Evolutionary conservation across 192 early-diverging fungal genomes (phyloP).

Genomic region (Coemansia sp.): DNA sequence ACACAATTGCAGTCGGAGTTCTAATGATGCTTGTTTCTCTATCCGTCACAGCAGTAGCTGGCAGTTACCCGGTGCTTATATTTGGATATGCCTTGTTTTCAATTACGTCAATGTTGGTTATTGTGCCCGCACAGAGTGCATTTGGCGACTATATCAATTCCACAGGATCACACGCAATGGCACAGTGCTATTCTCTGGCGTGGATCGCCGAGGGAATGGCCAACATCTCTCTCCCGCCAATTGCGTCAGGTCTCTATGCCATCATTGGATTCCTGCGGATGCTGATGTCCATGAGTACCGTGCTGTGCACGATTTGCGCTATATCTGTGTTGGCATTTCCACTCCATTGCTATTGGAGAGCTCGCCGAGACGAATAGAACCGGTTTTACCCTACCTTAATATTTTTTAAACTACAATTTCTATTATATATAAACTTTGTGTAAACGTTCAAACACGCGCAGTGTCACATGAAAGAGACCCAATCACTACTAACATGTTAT

Average conservation of each 20-base stretch:
- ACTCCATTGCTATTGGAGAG: conserved; percentile 6
- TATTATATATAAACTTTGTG: background rate
- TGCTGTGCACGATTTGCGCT: conserved; percentile 33
- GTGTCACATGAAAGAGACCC: background rate
- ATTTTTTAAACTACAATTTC: background rate
- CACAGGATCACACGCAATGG: conserved; percentile 42
- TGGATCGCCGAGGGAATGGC: conserved; percentile 54
- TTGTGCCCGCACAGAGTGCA: conserved; percentile 54
- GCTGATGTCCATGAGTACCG: conserved; percentile 43
- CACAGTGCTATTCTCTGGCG: conserved; percentile 51
- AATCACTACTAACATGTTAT: background rate
- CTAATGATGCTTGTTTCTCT: conserved; percentile 32
- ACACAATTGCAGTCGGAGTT: conserved; percentile 30
- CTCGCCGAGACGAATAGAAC: background rate
- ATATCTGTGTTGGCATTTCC: conserved; percentile 37
- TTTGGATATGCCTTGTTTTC: conserved; percentile 52
- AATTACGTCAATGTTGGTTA: conserved; percentile 38
- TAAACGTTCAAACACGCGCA: background rate
- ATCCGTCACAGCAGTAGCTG: conserved; percentile 26
- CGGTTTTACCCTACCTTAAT: background rate
- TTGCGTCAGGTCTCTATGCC: conserved; percentile 35
- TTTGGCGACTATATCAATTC: conserved; percentile 56
- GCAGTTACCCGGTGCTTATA: conserved; percentile 36
- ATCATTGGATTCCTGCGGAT: conserved; percentile 29
- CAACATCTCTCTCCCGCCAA: conserved; percentile 44